Conservation (phyloP, 1,139 yeast species). For the Debaryomyces sp. region DNA sequence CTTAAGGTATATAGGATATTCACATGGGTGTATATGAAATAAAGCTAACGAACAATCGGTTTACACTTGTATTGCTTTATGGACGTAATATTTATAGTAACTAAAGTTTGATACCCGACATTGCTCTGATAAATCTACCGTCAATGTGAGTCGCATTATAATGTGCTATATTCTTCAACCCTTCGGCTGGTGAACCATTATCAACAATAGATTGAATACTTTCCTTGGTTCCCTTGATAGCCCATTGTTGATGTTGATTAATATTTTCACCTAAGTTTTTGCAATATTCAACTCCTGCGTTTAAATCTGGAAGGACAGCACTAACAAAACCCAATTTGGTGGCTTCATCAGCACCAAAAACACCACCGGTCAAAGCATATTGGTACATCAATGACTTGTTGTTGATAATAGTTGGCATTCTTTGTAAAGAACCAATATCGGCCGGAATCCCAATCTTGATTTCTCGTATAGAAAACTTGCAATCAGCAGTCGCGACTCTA, state of each 20-base stretch:
- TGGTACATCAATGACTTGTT: slow-evolving; percentile 65
- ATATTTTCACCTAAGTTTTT: slow-evolving; percentile 53
- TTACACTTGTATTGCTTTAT: not conserved
- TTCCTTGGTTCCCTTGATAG: slow-evolving; percentile 67
- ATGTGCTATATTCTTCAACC: slow-evolving; percentile 55
- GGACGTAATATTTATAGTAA: not conserved
- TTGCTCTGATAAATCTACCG: slow-evolving; percentile 17
- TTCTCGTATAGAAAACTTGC: slow-evolving; percentile 65
- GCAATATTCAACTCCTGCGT: slow-evolving; percentile 54
- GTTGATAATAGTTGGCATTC: slow-evolving; percentile 58
- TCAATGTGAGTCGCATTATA: slow-evolving; percentile 52
- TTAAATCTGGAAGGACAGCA: slow-evolving; percentile 46
- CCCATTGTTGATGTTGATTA: slow-evolving; percentile 54
- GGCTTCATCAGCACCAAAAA: slow-evolving; percentile 61
- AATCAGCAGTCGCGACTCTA: slow-evolving; percentile 58
- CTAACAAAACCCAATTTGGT: slow-evolving; percentile 57
- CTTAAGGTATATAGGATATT: not conserved
- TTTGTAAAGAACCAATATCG: slow-evolving; percentile 77
- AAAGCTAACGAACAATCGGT: not conserved
- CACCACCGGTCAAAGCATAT: slow-evolving; percentile 63
- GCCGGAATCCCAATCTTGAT: slow-evolving; percentile 77
- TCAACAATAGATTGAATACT: slow-evolving; percentile 56
- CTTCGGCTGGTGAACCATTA: slow-evolving; percentile 47
- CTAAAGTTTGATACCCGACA: slow-evolving; percentile 12
- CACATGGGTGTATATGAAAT: not conserved